These are phyloP conservation scores for Hyphopichia pseudoburtonii DNA, from an alignment of 1,139 yeast genomes.

Conservation along the genomic window DNA sequence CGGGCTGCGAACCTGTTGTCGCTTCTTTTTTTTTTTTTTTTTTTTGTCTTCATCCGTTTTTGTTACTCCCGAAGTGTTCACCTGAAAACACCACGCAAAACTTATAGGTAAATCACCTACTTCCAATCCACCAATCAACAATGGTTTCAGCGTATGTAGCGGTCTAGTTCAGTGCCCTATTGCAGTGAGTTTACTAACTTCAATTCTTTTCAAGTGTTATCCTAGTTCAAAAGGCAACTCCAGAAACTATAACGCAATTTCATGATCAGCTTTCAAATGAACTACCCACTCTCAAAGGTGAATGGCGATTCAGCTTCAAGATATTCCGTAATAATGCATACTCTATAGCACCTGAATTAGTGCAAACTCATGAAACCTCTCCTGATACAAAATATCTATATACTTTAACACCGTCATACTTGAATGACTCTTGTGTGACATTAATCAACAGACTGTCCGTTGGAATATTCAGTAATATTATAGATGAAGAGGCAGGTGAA, in stretches of 20 bases:
- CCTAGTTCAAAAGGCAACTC: conserved; percentile 56
- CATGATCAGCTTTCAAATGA: conserved; percentile 68
- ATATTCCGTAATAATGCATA: conserved; percentile 62
- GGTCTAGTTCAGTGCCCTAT: not conserved
- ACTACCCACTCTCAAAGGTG: conserved; percentile 56
- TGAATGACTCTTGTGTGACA: conserved; percentile 51
- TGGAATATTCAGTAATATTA: conserved; percentile 42
- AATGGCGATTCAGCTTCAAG: conserved; percentile 65
- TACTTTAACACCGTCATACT: conserved; percentile 56
- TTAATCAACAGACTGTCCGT: conserved; percentile 50
- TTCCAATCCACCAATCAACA: not conserved
- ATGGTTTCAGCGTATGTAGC: conserved; percentile 36
- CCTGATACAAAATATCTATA: conserved; percentile 52
- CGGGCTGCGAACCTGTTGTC: not conserved
- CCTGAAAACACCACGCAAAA: no score
- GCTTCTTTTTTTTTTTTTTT: no score
- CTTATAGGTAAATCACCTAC: not conserved
- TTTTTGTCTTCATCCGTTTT: no score
- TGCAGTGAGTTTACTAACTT: conserved; percentile 1
- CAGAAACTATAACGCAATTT: conserved; percentile 63
- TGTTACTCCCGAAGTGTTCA: no score
- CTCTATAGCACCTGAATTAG: conserved; percentile 44
- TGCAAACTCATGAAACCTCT: conserved; percentile 25
- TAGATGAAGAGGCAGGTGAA: conserved; percentile 32
- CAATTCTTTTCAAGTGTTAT: conserved; percentile 37